Evolutionary conservation across 192 early-diverging fungal genomes (phyloP).

Genomic region (Coemansia sp.): DNA sequence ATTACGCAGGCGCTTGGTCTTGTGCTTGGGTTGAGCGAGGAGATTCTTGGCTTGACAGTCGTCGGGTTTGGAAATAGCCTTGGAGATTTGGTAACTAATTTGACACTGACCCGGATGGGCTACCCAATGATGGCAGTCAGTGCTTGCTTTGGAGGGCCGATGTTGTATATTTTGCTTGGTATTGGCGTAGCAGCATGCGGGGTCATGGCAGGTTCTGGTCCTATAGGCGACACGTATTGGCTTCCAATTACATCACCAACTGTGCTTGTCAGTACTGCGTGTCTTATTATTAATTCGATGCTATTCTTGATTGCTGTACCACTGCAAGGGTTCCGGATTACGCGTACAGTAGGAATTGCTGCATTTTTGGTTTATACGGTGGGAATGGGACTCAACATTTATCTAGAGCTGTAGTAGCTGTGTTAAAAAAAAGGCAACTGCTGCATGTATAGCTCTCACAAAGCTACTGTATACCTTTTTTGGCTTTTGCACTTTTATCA

Average conservation of each 20-base stretch:
- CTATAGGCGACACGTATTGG: slow-evolving; percentile 52
- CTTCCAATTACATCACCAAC: slow-evolving; percentile 64
- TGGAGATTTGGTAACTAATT: slow-evolving; percentile 90
- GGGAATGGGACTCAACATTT: slow-evolving; percentile 63
- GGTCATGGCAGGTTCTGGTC: slow-evolving; percentile 48
- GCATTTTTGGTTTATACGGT: slow-evolving; percentile 61
- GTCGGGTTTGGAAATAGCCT: slow-evolving; percentile 86
- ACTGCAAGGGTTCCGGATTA: slow-evolving; percentile 63
- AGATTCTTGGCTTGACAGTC: slow-evolving; percentile 78
- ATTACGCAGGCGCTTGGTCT: slow-evolving; percentile 80
- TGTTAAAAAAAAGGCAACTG: not conserved
- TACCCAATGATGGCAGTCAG: slow-evolving; percentile 93
- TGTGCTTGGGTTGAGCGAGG: slow-evolving; percentile 74
- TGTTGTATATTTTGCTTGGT: slow-evolving; percentile 87
- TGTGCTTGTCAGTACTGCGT: slow-evolving; percentile 67
- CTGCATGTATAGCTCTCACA: not conserved
- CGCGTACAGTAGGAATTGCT: slow-evolving; percentile 58
- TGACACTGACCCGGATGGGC: slow-evolving; percentile 87
- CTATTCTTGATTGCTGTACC: slow-evolving; percentile 65
- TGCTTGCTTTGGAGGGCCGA: slow-evolving; percentile 91
- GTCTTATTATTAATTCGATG: slow-evolving; percentile 63
- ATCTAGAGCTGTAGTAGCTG: slow-evolving; percentile 54
- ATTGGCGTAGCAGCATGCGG: slow-evolving; percentile 75
- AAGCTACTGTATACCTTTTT: not conserved
- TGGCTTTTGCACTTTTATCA: not conserved